Evolutionary conservation across 106 monocot species (phyloP).

Genomic region (Triglochin maritima): DNA sequence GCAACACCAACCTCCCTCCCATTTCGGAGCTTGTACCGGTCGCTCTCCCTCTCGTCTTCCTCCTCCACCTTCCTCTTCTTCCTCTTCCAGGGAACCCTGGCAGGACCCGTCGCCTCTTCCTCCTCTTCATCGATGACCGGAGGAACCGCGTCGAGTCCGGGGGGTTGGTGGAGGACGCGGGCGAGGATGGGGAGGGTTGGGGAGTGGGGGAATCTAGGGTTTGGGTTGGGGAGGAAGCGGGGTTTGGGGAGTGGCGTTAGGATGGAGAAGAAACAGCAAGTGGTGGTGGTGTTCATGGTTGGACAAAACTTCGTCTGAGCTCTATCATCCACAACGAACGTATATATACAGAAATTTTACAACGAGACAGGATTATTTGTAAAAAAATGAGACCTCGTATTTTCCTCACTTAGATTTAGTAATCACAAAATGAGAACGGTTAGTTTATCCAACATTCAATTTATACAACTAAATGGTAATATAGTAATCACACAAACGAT

Average conservation of each 20-base stretch:
- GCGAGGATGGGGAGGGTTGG: not conserved
- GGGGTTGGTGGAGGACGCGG: not conserved
- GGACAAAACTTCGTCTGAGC: no score
- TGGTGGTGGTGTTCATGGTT: no score
- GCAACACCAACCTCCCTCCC: not conserved
- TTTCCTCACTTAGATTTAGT: no score
- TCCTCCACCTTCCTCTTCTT: not conserved
- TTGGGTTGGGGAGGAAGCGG: not conserved
- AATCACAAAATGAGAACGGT: no score
- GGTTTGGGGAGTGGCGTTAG: not conserved
- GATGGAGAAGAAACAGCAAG: no score
- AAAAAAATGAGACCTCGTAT: no score
- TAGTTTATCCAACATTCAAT: no score
- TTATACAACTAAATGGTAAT: no score
- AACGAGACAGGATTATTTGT: no score
- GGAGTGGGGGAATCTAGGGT: not conserved
- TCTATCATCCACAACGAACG: no score
- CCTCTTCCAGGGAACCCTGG: not conserved
- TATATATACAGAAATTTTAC: no score
- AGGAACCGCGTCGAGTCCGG: not conserved
- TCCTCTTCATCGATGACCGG: not conserved
- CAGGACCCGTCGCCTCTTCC: not conserved
- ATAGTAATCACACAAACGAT: no score
- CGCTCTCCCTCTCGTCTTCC: constrained; percentile 2
- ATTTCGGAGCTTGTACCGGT: constrained; percentile 3